Evolutionary conservation across 2,329 filamentous ascomycete species (phyloP).

Genomic region (Phialocephala subalpina): DNA sequence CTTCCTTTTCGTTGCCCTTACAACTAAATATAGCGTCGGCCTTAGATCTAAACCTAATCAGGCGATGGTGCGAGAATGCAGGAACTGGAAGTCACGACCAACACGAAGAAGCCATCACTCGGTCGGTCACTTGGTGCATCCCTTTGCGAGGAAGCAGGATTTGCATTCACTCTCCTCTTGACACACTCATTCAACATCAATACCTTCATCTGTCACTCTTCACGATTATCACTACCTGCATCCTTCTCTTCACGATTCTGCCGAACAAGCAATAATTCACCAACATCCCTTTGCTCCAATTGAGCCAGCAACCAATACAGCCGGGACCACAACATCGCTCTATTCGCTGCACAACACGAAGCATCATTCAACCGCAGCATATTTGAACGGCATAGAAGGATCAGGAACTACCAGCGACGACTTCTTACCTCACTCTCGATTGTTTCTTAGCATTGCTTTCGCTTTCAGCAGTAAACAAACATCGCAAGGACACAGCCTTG

Average conservation of each 20-base stretch:
- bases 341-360: conserved; percentile 9
- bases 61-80: conserved; percentile 24
- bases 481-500: conserved; percentile 1
- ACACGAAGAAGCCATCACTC: conserved; percentile 20
- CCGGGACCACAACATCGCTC: conserved; percentile 15
- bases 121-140: too few species aligned
- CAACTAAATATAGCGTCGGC: conserved; percentile 23
- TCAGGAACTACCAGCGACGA: neutral
- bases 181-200: conserved; percentile 17
- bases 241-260: neutral
- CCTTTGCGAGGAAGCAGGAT: conserved; percentile 21
- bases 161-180: neutral
- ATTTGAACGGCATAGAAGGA: neutral
- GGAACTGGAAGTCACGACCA: conserved; percentile 25
- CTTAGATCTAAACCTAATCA: conserved; percentile 12
- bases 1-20: conserved; percentile 23
- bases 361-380: conserved; percentile 1
- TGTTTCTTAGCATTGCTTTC: neutral
- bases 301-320: conserved; percentile 12
- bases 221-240: conserved; percentile 4
- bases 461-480: neutral
- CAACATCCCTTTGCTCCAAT: conserved; percentile 18
- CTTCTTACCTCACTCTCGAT: neutral
- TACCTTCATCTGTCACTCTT: conserved; percentile 10
- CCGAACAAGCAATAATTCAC: conserved; percentile 6